Conservation (phyloP, 495 filamentous ascomycete genomes). For the Penicillium silybi region DNA sequence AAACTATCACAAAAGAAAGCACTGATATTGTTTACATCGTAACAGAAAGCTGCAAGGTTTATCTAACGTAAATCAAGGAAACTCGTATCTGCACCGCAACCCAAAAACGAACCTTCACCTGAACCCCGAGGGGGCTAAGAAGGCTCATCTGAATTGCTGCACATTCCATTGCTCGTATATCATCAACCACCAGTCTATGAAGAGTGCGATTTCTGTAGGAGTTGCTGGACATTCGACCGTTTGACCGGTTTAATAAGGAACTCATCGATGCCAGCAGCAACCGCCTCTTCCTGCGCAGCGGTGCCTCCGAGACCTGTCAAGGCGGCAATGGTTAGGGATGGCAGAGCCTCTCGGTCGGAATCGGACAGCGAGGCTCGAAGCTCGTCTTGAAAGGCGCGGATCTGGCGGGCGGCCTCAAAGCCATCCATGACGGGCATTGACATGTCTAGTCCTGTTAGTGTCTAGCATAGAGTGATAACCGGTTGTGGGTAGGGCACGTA, state of each 20-base stretch:
- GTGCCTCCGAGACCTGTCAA: conserved; percentile 51
- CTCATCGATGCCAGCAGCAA: conserved; percentile 34
- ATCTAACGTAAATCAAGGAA: no score
- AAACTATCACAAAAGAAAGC: background rate
- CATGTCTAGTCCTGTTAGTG: conserved; percentile 39
- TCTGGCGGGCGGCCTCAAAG: conserved; percentile 59
- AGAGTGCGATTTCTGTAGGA: conserved; percentile 1
- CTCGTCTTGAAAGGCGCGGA: conserved; percentile 55
- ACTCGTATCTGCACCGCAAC: background rate
- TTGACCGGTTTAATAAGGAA: conserved; percentile 40
- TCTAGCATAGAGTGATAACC: background rate
- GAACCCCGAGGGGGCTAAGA: background rate
- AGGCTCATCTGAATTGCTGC: background rate
- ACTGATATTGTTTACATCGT: background rate
- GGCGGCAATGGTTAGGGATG: conserved; percentile 21
- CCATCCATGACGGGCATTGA: conserved; percentile 73
- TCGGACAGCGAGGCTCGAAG: conserved; percentile 1
- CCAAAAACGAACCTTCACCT: background rate
- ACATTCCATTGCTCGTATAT: background rate
- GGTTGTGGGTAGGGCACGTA: conserved; percentile 12
- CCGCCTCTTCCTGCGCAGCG: conserved; percentile 28
- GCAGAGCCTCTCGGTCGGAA: conserved; percentile 30
- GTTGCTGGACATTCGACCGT: conserved; percentile 16
- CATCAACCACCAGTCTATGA: background rate
- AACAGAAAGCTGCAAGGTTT: background rate